Evolutionary conservation across 2,329 filamentous ascomycete species (phyloP).

Genomic region (Trichoderma breve): DNA sequence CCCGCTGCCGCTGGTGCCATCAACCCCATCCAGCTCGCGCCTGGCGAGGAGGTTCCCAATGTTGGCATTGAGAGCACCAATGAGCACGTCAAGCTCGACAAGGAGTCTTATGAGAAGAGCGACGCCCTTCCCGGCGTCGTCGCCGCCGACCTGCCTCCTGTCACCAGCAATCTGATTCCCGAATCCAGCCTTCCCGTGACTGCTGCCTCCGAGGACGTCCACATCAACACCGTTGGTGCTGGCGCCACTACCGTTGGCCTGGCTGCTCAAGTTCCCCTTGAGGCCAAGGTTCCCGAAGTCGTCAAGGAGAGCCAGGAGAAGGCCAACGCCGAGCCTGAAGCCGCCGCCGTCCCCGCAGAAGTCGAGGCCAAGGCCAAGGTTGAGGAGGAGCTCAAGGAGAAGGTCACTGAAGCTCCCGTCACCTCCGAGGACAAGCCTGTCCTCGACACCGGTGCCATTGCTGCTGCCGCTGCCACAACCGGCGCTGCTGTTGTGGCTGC

Average conservation of each 20-base stretch:
- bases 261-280: conserved; percentile 66
- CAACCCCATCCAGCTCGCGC: conserved; percentile 76
- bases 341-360: conserved; percentile 62
- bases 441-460: conserved; percentile 47
- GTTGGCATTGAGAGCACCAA: conserved; percentile 68
- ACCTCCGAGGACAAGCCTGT: conserved; percentile 57
- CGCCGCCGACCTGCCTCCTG: conserved; percentile 44
- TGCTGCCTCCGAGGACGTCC: conserved; percentile 38
- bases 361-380: conserved; percentile 69
- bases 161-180: conserved; percentile 67
- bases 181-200: conserved; percentile 76
- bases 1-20: conserved; percentile 62
- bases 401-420: conserved; percentile 59
- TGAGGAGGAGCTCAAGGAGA: conserved; percentile 67
- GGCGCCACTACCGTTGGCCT: conserved; percentile 66
- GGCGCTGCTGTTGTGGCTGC: conserved; percentile 32
- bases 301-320: conserved; percentile 72
- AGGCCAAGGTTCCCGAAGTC: conserved; percentile 46
- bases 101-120: conserved; percentile 82
- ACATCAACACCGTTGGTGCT: conserved; percentile 53
- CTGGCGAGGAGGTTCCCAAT: conserved; percentile 79
- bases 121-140: conserved; percentile 58
- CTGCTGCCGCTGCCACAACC: conserved; percentile 33
- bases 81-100: conserved; percentile 71
- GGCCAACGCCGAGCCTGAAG: conserved; percentile 63